Conservation (phyloP, 495 filamentous ascomycete genomes). For the Penicillium steckii region DNA sequence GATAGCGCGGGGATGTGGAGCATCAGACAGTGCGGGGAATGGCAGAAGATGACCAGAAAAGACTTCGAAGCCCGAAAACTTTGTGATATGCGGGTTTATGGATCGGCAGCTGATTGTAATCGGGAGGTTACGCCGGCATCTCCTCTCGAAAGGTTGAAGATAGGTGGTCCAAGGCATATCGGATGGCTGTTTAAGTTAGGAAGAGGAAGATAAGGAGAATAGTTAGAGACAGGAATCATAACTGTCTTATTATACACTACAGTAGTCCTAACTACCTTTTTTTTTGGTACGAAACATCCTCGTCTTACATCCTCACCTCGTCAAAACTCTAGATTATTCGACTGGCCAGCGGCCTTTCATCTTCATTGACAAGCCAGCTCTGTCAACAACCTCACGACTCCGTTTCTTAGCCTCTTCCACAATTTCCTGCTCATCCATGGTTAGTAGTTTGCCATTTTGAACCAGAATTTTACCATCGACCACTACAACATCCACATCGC, state of each 20-base stretch:
- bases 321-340: conserved; percentile 7
- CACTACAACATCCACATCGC: conserved; percentile 48
- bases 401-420: conserved; percentile 34
- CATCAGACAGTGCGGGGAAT: background rate
- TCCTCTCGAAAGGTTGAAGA: background rate
- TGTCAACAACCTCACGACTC: conserved; percentile 38
- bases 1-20: background rate
- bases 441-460: conserved; percentile 30
- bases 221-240: background rate
- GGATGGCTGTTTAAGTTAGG: background rate
- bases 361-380: conserved; percentile 39
- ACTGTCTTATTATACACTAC: conserved; percentile 4
- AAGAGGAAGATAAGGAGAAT: background rate
- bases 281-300: background rate
- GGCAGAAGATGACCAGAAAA: background rate
- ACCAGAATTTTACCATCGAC: conserved; percentile 48
- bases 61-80: background rate
- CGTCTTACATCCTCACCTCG: too few species aligned
- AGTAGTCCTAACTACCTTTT: background rate
- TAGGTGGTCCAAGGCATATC: too few species aligned
- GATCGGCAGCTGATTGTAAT: background rate
- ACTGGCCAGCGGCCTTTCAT: conserved; percentile 41
- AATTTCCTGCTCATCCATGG: conserved; percentile 35
- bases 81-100: background rate
- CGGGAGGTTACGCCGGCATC: background rate